Conservation (phyloP, 1,284 basidiomycete genomes). For the Cutaneotrichosporon mucoides region DNA sequence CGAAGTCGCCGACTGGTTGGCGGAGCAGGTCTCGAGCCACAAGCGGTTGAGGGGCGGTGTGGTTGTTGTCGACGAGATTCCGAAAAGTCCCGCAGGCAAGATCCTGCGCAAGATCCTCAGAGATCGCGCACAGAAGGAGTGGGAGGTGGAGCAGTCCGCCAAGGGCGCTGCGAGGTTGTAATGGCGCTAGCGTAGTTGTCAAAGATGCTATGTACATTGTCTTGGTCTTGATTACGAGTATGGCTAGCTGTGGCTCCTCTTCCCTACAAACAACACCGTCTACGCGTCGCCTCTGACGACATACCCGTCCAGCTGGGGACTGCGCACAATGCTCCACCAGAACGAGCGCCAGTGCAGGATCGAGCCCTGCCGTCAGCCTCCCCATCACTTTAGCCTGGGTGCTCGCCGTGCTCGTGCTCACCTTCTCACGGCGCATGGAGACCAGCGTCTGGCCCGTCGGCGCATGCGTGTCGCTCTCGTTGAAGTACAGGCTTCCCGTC, state of each 20-base stretch:
- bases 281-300: conserved; percentile 34
- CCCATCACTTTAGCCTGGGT: no score
- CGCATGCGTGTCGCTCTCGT: conserved; percentile 32
- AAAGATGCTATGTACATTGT: no score
- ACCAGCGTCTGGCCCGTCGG: conserved; percentile 34
- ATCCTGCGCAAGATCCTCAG: conserved; percentile 36
- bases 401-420: conserved; percentile 9
- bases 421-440: conserved; percentile 38
- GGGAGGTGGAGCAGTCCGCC: background rate
- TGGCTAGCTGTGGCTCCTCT: no score
- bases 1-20: conserved; percentile 40
- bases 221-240: no score
- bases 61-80: conserved; percentile 51
- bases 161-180: background rate
- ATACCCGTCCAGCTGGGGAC: conserved; percentile 34
- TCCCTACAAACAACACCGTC: no score
- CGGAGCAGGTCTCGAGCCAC: conserved; percentile 53
- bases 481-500: conserved; percentile 32
- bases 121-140: conserved; percentile 5
- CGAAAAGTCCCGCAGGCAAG: conserved; percentile 50
- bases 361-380: conserved; percentile 30
- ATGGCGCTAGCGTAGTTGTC: background rate
- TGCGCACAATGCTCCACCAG: conserved; percentile 43
- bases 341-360: conserved; percentile 46
- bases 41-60: conserved; percentile 53